These are phyloP conservation scores for Grosmannia penicillata DNA, from an alignment of 2,329 filamentous ascomycete genomes.

Conservation along the genomic window DNA sequence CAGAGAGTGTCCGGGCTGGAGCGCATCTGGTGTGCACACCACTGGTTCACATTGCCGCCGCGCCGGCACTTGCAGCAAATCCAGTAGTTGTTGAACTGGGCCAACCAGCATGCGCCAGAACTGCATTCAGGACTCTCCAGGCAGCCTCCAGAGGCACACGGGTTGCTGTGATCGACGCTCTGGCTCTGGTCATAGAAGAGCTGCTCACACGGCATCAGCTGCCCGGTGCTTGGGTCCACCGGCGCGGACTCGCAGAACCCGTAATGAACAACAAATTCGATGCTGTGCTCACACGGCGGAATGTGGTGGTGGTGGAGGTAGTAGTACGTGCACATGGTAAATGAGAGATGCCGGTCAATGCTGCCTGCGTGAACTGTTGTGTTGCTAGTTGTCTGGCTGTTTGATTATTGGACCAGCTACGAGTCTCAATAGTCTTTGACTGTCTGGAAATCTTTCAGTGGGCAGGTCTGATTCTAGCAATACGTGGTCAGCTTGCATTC, in stretches of 20 bases:
- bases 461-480: too few relatives aligned
- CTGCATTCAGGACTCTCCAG: slow-evolving; percentile 29
- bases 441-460: too few relatives aligned
- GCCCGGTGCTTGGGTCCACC: slow-evolving; percentile 4
- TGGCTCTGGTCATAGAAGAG: slow-evolving; percentile 17
- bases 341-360: too few relatives aligned
- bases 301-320: slow-evolving; percentile 34
- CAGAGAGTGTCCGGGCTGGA: slow-evolving; percentile 34
- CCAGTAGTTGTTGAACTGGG: slow-evolving; percentile 33
- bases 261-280: slow-evolving; percentile 11
- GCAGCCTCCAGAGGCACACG: slow-evolving; percentile 30
- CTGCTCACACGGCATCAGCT: slow-evolving; percentile 15
- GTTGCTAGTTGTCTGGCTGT: too few relatives aligned
- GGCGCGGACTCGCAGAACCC: slow-evolving; percentile 9
- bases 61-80: slow-evolving; percentile 32
- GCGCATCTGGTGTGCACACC: slow-evolving; percentile 29
- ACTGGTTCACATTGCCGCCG: slow-evolving; percentile 28
- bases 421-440: too few relatives aligned
- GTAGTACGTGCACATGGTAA: slow-evolving; percentile 35
- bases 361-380: background rate
- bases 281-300: slow-evolving; percentile 6
- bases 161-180: slow-evolving; percentile 23
- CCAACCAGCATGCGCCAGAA: slow-evolving; percentile 31
- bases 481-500: too few relatives aligned
- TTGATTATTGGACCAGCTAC: too few relatives aligned